Percentiles rank a stretch among this genome's conserved stretches.
Conservation (phyloP, 305 asterid genomes). For the Galium porrigens region DNA sequence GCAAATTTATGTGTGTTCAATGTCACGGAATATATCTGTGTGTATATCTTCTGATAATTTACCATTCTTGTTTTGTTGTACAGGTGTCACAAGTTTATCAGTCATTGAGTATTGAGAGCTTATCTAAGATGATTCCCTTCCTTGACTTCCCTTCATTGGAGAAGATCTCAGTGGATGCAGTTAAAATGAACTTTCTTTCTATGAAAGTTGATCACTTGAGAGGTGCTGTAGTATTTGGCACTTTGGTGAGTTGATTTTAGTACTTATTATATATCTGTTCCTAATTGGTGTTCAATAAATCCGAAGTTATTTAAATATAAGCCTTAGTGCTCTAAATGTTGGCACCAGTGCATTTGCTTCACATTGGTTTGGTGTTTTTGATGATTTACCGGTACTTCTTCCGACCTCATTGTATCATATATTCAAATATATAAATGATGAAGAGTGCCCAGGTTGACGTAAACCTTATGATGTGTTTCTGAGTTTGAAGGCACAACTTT, state of each 20-base stretch:
- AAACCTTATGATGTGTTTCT: background rate
- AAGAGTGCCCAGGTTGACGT: background rate
- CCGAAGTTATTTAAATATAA: background rate
- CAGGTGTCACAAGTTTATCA: slow-evolving; percentile 31
- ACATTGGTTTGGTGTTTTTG: background rate
- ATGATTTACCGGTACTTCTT: background rate
- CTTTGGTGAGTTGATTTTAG: slow-evolving; percentile 18
- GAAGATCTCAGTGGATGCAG: slow-evolving; percentile 26
- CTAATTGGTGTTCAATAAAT: background rate
- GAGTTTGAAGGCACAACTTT: background rate
- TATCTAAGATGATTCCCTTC: slow-evolving; percentile 23
- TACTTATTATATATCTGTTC: background rate
- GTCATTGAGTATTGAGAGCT: slow-evolving; percentile 19
- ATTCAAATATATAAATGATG: background rate
- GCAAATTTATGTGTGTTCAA: too few relatives aligned
- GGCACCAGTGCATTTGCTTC: background rate
- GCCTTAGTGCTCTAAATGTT: background rate
- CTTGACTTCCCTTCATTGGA: slow-evolving; percentile 21
- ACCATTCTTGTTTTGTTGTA: slow-evolving; percentile 1
- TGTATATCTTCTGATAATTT: background rate
- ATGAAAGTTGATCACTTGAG: slow-evolving; percentile 26
- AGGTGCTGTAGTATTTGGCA: slow-evolving; percentile 24
- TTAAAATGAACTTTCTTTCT: slow-evolving; percentile 21
- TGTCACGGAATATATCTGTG: background rate
- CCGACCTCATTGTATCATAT: background rate